A percentile compares a stretch with the other conserved stretches of the same genome.
phyloP scores from a whole-genome alignment of 495 filamentous ascomycete species.

The Amniculicola lignicola region DNA sequence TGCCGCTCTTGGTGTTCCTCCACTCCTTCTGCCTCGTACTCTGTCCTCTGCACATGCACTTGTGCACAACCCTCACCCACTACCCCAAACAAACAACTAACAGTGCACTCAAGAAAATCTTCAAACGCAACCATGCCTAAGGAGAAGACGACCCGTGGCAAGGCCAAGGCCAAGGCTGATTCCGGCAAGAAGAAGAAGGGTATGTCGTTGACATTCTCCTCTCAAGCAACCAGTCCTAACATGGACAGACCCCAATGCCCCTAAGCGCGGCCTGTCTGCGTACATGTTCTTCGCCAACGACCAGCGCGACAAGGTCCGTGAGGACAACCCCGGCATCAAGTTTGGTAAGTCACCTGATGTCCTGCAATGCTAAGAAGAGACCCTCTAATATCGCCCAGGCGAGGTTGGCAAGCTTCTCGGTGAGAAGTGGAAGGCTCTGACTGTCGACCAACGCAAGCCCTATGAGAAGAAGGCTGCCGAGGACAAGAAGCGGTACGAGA shows the following conservation, averaged over 20 bases:
- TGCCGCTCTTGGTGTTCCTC: background rate
- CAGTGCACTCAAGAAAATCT: background rate
- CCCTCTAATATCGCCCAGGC: conserved; percentile 49
- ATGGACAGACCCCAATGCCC: conserved; percentile 84
- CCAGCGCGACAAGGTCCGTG: conserved; percentile 94
- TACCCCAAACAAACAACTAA: background rate
- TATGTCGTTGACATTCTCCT: conserved; percentile 45
- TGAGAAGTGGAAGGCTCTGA: conserved; percentile 95
- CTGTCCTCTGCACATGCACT: background rate
- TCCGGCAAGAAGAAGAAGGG: conserved; percentile 79
- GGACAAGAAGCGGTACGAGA: conserved; percentile 98
- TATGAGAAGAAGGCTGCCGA: conserved; percentile 93
- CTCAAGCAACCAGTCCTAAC: conserved; percentile 24
- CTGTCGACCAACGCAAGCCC: conserved; percentile 80
- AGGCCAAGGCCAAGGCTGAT: conserved; percentile 51
- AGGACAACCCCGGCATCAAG: conserved; percentile 96
- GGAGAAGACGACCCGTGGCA: conserved; percentile 60
- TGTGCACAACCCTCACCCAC: background rate
- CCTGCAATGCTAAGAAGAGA: background rate
- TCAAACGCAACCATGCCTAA: conserved; percentile 64
- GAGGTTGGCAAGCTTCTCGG: conserved; percentile 97
- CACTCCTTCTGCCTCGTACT: background rate
- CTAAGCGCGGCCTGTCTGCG: conserved; percentile 97
- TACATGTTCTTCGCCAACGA: conserved; percentile 99
- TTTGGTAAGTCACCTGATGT: conserved; percentile 65